Conservation (phyloP, 139 green algal genomes). For the Volvox africanus region DNA sequence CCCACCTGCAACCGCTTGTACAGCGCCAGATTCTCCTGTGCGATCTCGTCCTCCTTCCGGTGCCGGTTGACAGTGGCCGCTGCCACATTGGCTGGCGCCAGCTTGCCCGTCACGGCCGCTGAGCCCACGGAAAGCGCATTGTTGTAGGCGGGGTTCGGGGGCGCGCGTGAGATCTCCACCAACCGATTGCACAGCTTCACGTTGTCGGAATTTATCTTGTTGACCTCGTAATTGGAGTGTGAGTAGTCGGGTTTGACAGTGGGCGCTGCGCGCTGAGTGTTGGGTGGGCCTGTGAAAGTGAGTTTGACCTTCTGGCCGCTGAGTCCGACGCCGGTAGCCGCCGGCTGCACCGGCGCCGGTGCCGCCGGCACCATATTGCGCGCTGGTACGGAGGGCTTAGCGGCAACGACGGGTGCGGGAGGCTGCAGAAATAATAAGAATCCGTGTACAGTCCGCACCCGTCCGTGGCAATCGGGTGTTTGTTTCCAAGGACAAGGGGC, state of each 20-base stretch:
- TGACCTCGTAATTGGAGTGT: conserved; percentile 29
- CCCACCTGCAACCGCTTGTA: conserved; percentile 63
- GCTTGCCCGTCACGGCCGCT: not conserved
- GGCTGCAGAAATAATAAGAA: not conserved
- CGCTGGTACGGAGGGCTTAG: not conserved
- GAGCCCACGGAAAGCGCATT: conserved; percentile 14
- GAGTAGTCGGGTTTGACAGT: not conserved
- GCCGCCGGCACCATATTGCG: not conserved
- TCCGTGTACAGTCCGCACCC: no score
- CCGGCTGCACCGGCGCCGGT: not conserved
- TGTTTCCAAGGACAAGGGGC: no score
- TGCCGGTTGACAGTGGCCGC: conserved; percentile 46
- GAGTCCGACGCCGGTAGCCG: not conserved
- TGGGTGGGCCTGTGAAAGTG: conserved; percentile 39
- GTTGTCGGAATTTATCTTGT: conserved; percentile 57
- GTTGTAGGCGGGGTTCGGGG: conserved; percentile 25
- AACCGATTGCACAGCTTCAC: conserved; percentile 63
- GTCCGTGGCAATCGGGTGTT: no score
- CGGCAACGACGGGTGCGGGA: not conserved
- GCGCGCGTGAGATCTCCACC: conserved; percentile 53
- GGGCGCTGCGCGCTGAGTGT: not conserved
- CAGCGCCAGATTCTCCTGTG: conserved; percentile 63
- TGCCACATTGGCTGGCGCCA: conserved; percentile 39
- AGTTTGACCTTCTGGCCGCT: conserved; percentile 31
- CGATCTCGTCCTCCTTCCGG: conserved; percentile 56